phyloP scores from a whole-genome alignment of 2,329 filamentous ascomycete species.

The Alternaria atra region DNA sequence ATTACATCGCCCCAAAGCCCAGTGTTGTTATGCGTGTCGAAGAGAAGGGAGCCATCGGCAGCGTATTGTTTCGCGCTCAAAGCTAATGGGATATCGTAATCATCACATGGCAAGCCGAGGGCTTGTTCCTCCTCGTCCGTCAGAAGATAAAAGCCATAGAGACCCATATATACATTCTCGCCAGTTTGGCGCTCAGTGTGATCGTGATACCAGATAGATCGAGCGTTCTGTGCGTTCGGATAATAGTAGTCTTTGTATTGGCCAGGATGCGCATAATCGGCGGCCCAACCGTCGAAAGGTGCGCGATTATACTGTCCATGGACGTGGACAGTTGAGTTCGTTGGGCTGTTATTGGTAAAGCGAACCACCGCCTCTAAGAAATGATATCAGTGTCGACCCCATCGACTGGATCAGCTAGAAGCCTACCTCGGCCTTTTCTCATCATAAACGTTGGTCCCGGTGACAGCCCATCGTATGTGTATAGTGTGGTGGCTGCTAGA shows the following conservation, averaged over 20 bases:
- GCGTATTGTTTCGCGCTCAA: slow-evolving; percentile 63
- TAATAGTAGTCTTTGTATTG: slow-evolving; percentile 71
- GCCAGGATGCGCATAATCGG: slow-evolving; percentile 60
- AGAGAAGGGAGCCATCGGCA: slow-evolving; percentile 60
- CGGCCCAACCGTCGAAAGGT: slow-evolving; percentile 64
- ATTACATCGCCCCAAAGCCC: slow-evolving; percentile 67
- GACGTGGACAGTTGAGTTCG: slow-evolving; percentile 61
- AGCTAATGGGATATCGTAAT: slow-evolving; percentile 64
- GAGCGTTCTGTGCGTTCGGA: slow-evolving; percentile 63
- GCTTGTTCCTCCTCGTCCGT: slow-evolving; percentile 60
- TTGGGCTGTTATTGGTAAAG: slow-evolving; percentile 60
- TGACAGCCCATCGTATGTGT: slow-evolving; percentile 64
- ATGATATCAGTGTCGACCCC: not conserved
- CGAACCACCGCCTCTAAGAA: slow-evolving; percentile 62
- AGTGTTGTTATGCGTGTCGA: slow-evolving; percentile 55
- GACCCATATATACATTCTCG: slow-evolving; percentile 65
- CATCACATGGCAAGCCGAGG: slow-evolving; percentile 61
- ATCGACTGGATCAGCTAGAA: not conserved
- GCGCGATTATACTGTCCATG: slow-evolving; percentile 62
- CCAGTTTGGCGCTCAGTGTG: slow-evolving; percentile 58
- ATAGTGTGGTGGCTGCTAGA: slow-evolving; percentile 50
- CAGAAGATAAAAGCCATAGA: slow-evolving; percentile 66
- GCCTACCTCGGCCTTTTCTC: slow-evolving; percentile 53
- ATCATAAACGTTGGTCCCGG: slow-evolving; percentile 65
- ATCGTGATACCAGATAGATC: slow-evolving; percentile 67